Percentiles rank a stretch among this genome's conserved stretches.
Evolutionary conservation across 2,329 filamentous ascomycete genomes (phyloP).

Genomic region (Colletotrichum brevisporum): DNA sequence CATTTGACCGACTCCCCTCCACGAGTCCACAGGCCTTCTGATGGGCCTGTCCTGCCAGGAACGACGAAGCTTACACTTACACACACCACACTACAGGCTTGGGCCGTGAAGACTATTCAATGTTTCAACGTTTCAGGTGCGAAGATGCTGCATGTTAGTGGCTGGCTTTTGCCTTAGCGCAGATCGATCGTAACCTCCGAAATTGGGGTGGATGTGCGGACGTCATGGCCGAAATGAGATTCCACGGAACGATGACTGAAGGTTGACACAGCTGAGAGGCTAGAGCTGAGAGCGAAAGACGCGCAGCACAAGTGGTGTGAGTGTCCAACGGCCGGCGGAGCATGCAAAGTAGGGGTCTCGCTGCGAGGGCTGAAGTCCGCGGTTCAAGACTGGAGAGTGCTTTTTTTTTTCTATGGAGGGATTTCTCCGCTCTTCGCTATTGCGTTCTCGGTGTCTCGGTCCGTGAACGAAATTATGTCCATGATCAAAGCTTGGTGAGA

Average conservation of each 20-base stretch:
- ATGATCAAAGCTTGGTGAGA: constrained; percentile 26
- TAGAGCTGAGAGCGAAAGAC: neutral
- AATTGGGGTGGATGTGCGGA: constrained; percentile 37
- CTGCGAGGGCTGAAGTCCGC: constrained; percentile 7
- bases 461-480: neutral
- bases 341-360: constrained; percentile 7
- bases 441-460: constrained; percentile 3
- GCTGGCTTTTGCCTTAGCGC: constrained; percentile 30
- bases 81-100: constrained; percentile 7
- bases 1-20: constrained; percentile 21
- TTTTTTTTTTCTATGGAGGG: neutral
- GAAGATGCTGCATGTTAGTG: constrained; percentile 30
- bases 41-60: constrained; percentile 15
- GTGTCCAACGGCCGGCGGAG: constrained; percentile 6
- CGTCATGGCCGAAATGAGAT: constrained; percentile 39
- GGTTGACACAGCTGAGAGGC: neutral
- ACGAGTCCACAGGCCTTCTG: constrained; percentile 5
- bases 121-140: constrained; percentile 40
- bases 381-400: constrained; percentile 5
- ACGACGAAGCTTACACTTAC: neutral
- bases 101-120: constrained; percentile 33
- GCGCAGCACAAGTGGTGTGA: neutral
- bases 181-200: constrained; percentile 41
- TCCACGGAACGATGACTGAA: constrained; percentile 7
- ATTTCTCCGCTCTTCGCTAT: too few relatives aligned